These are phyloP conservation scores for Cladobotryum protrusum DNA, from an alignment of 2,329 filamentous ascomycete genomes.

Conservation along the genomic window DNA sequence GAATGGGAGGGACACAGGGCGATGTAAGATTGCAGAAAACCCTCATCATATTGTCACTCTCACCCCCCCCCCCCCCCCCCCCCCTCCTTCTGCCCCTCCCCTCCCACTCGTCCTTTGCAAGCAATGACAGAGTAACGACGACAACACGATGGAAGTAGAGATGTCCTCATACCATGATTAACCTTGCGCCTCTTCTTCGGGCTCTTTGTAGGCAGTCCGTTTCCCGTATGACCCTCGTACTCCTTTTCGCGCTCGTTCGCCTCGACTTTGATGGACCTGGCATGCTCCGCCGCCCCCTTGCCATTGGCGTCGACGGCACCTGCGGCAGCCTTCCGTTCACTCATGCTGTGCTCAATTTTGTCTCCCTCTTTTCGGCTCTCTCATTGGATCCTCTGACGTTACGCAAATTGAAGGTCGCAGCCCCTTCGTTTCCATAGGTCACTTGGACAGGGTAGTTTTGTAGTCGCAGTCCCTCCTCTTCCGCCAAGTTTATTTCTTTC, in stretches of 20 bases:
- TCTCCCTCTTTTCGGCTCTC: background rate
- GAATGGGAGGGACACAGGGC: slow-evolving; percentile 8
- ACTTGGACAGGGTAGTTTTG: no score
- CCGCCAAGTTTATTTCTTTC: background rate
- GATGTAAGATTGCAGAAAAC: no score
- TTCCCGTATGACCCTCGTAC: slow-evolving; percentile 15
- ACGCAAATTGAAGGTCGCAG: slow-evolving; percentile 5
- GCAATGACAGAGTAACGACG: background rate
- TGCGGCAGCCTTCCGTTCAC: slow-evolving; percentile 26
- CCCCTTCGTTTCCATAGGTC: no score
- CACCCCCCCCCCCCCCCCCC: no score
- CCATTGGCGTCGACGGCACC: slow-evolving; percentile 25
- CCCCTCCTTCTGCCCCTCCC: background rate
- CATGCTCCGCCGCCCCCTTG: slow-evolving; percentile 19
- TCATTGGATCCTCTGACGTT: slow-evolving; percentile 11
- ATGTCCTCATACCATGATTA: slow-evolving; percentile 66
- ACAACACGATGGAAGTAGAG: slow-evolving; percentile 10
- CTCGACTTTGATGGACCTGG: slow-evolving; percentile 24
- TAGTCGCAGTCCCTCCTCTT: background rate
- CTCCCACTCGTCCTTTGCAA: background rate
- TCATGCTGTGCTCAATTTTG: slow-evolving; percentile 21
- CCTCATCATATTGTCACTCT: no score
- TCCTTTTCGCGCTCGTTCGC: slow-evolving; percentile 26
- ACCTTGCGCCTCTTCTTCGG: slow-evolving; percentile 84
- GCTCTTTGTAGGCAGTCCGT: slow-evolving; percentile 39